Evolutionary conservation across 371 early-diverging fungal genomes (phyloP).

Genomic region (Mycotypha africana): DNA sequence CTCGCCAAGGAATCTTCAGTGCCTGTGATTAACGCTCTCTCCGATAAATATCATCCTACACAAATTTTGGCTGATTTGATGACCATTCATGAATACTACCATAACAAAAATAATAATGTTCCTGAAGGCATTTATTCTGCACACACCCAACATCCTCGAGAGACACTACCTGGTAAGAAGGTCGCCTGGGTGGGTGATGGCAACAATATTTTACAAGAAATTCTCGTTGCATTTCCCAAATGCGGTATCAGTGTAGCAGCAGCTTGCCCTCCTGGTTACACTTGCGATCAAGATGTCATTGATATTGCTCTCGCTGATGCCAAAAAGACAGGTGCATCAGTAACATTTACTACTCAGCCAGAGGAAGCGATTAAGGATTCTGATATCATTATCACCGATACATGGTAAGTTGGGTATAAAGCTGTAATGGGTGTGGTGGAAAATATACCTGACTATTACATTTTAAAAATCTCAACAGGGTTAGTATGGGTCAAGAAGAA

Average conservation of each 20-base stretch:
- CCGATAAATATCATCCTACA: constrained; percentile 91
- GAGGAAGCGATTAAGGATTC: constrained; percentile 73
- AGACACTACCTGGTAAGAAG: constrained; percentile 60
- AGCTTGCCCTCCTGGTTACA: constrained; percentile 83
- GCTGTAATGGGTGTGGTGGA: too few species aligned
- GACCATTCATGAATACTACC: constrained; percentile 81
- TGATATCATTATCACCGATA: constrained; percentile 92
- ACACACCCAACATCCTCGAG: constrained; percentile 39
- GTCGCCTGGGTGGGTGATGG: constrained; percentile 97
- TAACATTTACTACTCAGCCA: constrained; percentile 68
- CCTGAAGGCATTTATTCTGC: constrained; percentile 36
- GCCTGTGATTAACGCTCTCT: constrained; percentile 93
- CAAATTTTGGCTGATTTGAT: constrained; percentile 94
- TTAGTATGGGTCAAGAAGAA: constrained; percentile 95
- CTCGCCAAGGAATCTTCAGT: constrained; percentile 83
- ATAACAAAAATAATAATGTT: constrained; percentile 24
- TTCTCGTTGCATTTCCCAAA: constrained; percentile 85
- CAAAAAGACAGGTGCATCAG: constrained; percentile 36
- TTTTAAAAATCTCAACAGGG: constrained; percentile 28
- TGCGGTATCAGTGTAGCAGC: constrained; percentile 77
- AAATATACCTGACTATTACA: too few species aligned
- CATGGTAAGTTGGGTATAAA: too few species aligned
- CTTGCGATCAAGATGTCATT: constrained; percentile 64
- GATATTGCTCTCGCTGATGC: constrained; percentile 54
- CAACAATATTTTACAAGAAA: constrained; percentile 91